Evolutionary conservation across 202 grass and related monocot species (phyloP).

Genomic region (Miscanthus sacchariflorus): DNA sequence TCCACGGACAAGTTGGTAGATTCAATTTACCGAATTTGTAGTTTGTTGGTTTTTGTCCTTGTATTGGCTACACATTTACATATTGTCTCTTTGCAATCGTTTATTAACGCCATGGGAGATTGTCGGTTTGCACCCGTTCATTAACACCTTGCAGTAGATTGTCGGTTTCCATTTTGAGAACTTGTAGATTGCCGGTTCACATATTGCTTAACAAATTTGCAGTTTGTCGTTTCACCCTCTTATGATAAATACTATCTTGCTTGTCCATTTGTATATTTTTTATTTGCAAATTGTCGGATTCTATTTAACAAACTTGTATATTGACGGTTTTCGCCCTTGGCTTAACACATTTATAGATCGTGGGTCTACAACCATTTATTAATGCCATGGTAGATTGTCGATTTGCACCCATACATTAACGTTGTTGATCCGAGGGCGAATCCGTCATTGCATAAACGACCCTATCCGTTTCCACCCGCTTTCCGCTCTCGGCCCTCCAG

Average conservation of each 20-base stretch:
- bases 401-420: background rate
- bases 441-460: constrained; percentile 27
- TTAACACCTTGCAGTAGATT: background rate
- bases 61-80: too few species aligned
- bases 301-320: too few species aligned
- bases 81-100: background rate
- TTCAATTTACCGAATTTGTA: too few species aligned
- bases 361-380: background rate
- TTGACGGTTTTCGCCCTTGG: too few species aligned
- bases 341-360: too few species aligned
- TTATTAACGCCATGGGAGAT: background rate
- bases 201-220: background rate
- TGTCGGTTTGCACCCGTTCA: background rate
- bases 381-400: background rate
- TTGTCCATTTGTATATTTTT: background rate
- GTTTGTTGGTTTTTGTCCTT: too few species aligned
- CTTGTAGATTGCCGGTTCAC: background rate
- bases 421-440: background rate
- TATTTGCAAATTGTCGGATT: background rate
- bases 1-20: too few species aligned
- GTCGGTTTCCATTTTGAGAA: background rate
- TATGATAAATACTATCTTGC: too few species aligned
- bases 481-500: constrained; percentile 31
- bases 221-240: background rate
- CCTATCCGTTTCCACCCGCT: constrained; percentile 44